These are phyloP conservation scores for Hanseniaspora thailandica DNA, from an alignment of 805 yeast species.

Conservation along the genomic window DNA sequence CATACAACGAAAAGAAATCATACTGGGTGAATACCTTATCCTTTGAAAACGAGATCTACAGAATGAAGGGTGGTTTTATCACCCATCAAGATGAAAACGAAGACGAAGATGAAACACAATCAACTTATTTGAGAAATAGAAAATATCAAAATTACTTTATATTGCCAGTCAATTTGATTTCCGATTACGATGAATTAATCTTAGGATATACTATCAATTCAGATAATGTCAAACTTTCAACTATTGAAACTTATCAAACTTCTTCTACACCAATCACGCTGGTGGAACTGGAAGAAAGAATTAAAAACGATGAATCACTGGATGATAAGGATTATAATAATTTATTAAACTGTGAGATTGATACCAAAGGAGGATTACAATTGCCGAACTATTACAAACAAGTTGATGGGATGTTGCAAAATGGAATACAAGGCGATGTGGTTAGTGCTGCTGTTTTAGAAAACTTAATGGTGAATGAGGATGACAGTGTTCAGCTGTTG, in stretches of 20 bases:
- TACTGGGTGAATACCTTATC: constrained; percentile 10
- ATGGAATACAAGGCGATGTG: neutral
- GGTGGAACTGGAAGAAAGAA: neutral
- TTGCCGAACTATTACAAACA: constrained; percentile 4
- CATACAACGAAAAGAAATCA: constrained; percentile 1
- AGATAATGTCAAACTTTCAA: neutral
- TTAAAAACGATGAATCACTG: neutral
- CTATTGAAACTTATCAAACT: neutral
- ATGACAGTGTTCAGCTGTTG: constrained; percentile 31
- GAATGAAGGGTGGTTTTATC: constrained; percentile 9
- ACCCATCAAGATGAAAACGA: neutral
- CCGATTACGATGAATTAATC: constrained; percentile 1
- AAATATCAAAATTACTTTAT: neutral
- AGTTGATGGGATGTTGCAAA: constrained; percentile 2
- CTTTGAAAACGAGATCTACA: constrained; percentile 2
- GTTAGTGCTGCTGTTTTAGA: neutral
- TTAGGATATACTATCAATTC: neutral
- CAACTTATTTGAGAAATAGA: neutral
- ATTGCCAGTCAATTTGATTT: neutral
- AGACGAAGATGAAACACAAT: no score
- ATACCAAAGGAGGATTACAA: neutral
- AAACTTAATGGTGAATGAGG: neutral
- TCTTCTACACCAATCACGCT: constrained; percentile 4
- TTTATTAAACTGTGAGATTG: neutral
- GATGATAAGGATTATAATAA: neutral